Conservation (phyloP, 2,329 filamentous ascomycete genomes). For the Epichloe sibirici region DNA sequence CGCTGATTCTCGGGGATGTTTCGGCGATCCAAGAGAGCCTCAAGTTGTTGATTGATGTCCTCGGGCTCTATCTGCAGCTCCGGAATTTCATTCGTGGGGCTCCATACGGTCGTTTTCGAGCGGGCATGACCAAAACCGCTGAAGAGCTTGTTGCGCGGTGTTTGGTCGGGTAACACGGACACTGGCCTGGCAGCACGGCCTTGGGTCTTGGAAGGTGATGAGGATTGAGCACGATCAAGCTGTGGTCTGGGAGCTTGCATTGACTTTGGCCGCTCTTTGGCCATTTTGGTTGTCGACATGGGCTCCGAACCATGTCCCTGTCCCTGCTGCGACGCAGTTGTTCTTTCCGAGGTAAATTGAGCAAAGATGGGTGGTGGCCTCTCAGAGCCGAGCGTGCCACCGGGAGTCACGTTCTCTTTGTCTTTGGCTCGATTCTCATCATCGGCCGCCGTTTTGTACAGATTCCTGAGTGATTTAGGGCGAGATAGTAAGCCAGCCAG, state of each 20-base stretch:
- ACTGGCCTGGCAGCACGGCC: slow-evolving; percentile 21
- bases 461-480: slow-evolving; percentile 59
- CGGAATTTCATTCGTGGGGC: slow-evolving; percentile 24
- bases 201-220: slow-evolving; percentile 14
- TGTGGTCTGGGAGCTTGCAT: slow-evolving; percentile 27
- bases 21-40: slow-evolving; percentile 63
- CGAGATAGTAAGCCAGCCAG: slow-evolving; percentile 65
- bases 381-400: slow-evolving; percentile 11
- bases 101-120: slow-evolving; percentile 21
- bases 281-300: slow-evolving; percentile 5
- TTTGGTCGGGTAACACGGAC: slow-evolving; percentile 22
- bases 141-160: slow-evolving; percentile 23
- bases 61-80: slow-evolving; percentile 42
- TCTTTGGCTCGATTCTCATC: slow-evolving; percentile 46
- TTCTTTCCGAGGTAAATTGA: slow-evolving; percentile 42
- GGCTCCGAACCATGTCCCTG: not conserved
- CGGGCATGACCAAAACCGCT: slow-evolving; percentile 26
- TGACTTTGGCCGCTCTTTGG: slow-evolving; percentile 38
- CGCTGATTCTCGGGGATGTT: slow-evolving; percentile 92
- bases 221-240: slow-evolving; percentile 9
- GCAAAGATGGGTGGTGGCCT: slow-evolving; percentile 64
- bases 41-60: slow-evolving; percentile 44
- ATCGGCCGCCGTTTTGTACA: slow-evolving; percentile 41
- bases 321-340: slow-evolving; percentile 1
- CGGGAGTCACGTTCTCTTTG: slow-evolving; percentile 71